phyloP scores from a whole-genome alignment of 352 stramenopile genomes.

The Phytophthora constricta region DNA sequence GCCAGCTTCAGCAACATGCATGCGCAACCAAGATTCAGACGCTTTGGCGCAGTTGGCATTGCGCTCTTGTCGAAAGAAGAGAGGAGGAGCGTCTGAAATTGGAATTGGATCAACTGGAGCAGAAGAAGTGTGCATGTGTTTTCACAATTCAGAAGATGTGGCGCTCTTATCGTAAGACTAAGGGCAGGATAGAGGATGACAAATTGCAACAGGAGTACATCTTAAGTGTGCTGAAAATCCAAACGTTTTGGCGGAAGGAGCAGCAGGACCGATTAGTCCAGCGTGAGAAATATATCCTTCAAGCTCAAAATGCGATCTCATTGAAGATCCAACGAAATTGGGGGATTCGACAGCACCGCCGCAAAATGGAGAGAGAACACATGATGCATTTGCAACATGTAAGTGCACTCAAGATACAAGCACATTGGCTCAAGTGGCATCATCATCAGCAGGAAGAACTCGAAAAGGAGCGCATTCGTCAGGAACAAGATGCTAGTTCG shows the following conservation, averaged over 20 bases:
- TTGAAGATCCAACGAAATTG: constrained; percentile 33
- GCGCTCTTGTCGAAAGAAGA: neutral
- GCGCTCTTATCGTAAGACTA: neutral
- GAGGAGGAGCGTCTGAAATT: neutral
- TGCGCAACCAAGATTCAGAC: constrained; percentile 6
- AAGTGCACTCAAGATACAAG: constrained; percentile 34
- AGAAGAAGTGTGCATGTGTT: constrained; percentile 1
- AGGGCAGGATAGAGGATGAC: constrained; percentile 8
- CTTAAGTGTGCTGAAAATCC: constrained; percentile 18
- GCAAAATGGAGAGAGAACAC: constrained; percentile 27
- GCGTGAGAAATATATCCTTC: constrained; percentile 10
- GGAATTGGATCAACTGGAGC: neutral
- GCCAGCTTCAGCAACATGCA: constrained; percentile 4
- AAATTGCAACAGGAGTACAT: constrained; percentile 7
- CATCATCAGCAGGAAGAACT: constrained; percentile 28
- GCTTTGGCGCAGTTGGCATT: neutral
- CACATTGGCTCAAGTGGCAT: constrained; percentile 33
- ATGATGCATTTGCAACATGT: constrained; percentile 32
- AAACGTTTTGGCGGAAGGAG: constrained; percentile 22
- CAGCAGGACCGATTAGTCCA: neutral
- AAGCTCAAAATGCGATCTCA: constrained; percentile 23
- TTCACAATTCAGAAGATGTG: neutral
- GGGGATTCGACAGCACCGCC: constrained; percentile 19
- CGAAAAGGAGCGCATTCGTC: constrained; percentile 30
- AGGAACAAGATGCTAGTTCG: constrained; percentile 34